Evolutionary conservation across 164 flowering plant genomes (phyloP).

Genomic region (Cinnamomum chago): DNA sequence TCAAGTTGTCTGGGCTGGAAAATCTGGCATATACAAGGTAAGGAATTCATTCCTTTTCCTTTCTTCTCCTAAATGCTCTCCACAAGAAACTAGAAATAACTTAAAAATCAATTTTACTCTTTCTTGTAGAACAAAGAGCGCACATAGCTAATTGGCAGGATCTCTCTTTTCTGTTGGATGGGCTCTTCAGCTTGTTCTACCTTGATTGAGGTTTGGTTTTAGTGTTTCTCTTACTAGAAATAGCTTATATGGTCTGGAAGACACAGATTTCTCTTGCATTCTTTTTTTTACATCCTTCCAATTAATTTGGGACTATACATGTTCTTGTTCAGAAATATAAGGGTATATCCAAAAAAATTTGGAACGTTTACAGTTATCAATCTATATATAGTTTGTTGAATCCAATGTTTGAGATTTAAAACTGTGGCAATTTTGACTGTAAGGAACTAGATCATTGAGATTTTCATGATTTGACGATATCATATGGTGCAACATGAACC

Average conservation of each 20-base stretch:
- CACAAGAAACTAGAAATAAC: neutral
- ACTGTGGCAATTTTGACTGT: too few relatives aligned
- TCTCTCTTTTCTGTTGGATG: constrained; percentile 95
- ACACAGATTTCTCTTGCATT: neutral
- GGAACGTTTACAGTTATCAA: too few relatives aligned
- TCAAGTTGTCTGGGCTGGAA: constrained; percentile 97
- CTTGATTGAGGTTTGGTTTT: constrained; percentile 70
- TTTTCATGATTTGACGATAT: too few relatives aligned
- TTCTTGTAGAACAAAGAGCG: constrained; percentile 77
- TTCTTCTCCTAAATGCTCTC: neutral
- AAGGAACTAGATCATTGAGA: too few relatives aligned
- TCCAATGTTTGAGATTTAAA: too few relatives aligned
- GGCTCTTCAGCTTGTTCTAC: constrained; percentile 77
- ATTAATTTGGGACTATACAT: too few relatives aligned
- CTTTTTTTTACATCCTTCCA: neutral
- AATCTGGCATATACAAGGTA: constrained; percentile 84
- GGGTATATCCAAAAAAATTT: too few relatives aligned
- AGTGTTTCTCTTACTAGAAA: neutral
- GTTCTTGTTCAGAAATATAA: too few relatives aligned
- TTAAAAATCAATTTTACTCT: neutral
- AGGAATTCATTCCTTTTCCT: neutral
- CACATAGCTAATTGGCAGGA: constrained; percentile 75
- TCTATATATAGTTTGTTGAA: too few relatives aligned
- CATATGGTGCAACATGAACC: too few relatives aligned
- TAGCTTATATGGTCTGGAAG: neutral